Evolutionary conservation across 192 early-diverging fungal species (phyloP), one percentile per base, ranked within the genome.

Genomic region (Coemansia sp.): DNA sequence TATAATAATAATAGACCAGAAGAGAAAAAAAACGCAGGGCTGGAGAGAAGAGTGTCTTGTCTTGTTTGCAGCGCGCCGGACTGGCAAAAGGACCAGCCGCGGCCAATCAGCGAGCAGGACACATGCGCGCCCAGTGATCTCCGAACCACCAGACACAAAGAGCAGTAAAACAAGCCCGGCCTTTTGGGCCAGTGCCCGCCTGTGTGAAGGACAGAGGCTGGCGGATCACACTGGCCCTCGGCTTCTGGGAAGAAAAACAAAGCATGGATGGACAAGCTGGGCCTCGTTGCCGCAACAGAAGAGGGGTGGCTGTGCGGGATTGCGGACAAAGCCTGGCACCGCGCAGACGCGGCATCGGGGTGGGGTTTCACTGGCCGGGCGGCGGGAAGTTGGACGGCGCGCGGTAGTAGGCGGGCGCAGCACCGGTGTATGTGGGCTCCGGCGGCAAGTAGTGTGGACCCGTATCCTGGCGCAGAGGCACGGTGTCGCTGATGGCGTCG

Each of bases 401-500:
- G 6, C 28, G 52, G 38, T 29, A 55, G 54, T 64, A 55, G 16
- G 33, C n/a, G 5, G 61, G 48, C 32, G 61, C 49, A 8, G 64
- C 54, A 22, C 33, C n/a, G 55, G 60, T 29, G 18, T 48, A 56
- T 62, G 68, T 12, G 10, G 31, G 57, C 18, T 34, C 31, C 18
- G 8, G 33, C 42, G 4, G 64, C 56, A 2, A 69, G 63, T 38
- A 55, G 29, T 7, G 69, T 48, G 12, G 36, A 60, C 38, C 64
- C 18, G 64, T 29, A 32, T 66, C 68, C 29, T 66, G 66, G 50
- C 63, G 66, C 51, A 81, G 73, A 0, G 79, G 79, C 22, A 73
- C 48, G 29, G 57, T 67, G 33, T 81, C 79, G 22, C 69, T 64
- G 56, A 72, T 32, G n/a, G 61, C 70, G 25, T 75, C 63, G 6